phyloP scores from a whole-genome alignment of 2,329 filamentous ascomycete genomes.

The Claviceps pusilla region DNA sequence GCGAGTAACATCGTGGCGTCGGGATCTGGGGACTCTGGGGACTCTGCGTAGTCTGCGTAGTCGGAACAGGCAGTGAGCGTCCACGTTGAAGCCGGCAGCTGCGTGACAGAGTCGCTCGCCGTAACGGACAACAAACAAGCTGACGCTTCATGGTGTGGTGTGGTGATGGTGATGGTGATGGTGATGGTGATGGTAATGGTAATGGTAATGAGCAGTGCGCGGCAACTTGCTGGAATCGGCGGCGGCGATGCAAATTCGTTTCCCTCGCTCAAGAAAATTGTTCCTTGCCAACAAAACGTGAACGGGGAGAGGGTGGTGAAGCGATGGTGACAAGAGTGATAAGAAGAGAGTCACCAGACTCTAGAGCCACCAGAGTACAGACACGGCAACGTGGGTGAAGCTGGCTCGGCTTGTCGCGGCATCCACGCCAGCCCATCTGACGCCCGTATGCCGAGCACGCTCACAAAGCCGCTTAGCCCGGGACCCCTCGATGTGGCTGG shows the following conservation, averaged over 20 bases:
- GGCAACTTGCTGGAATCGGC: too few relatives aligned
- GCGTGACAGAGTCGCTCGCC: constrained; percentile 13
- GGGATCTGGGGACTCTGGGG: constrained; percentile 5
- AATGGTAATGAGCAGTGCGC: too few relatives aligned
- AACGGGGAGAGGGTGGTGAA: too few relatives aligned
- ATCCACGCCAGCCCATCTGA: constrained; percentile 1
- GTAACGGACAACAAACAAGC: constrained; percentile 14
- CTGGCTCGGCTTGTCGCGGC: constrained; percentile 25
- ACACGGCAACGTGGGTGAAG: not conserved
- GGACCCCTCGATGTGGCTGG: too few relatives aligned
- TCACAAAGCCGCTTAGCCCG: not conserved
- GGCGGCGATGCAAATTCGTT: too few relatives aligned
- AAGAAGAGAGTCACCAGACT: too few relatives aligned
- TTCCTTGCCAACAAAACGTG: too few relatives aligned
- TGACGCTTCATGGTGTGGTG: constrained; percentile 18
- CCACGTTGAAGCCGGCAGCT: constrained; percentile 3
- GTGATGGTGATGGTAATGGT: too few relatives aligned
- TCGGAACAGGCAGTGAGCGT: not conserved
- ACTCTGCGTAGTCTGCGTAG: not conserved
- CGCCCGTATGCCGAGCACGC: not conserved
- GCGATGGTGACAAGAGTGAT: too few relatives aligned
- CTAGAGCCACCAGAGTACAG: too few relatives aligned
- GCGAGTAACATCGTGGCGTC: constrained; percentile 30
- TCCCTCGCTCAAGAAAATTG: too few relatives aligned
- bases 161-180: too few relatives aligned